A percentile compares a stretch with the other conserved stretches of the same genome.
phyloP scores from a whole-genome alignment of 371 early-diverging fungal genomes.

The Mortierella sp. region DNA sequence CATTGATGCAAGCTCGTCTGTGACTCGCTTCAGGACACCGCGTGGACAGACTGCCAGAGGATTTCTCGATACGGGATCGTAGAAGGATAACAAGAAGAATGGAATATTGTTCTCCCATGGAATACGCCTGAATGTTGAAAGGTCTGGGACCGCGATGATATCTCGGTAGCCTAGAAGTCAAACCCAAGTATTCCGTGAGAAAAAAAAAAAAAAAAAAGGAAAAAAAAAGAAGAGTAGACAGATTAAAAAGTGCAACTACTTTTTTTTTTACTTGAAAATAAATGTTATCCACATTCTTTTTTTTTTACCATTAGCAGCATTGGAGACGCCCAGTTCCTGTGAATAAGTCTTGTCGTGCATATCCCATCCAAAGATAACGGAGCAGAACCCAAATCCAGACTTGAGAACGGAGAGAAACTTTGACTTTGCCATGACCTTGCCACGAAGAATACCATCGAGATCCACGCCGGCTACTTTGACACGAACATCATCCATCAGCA shows the following conservation, averaged over 20 bases:
- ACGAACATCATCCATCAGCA: slow-evolving; percentile 61
- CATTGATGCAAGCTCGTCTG: slow-evolving; percentile 53
- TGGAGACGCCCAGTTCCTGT: slow-evolving; percentile 46
- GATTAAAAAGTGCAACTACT: no score
- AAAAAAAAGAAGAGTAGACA: background rate
- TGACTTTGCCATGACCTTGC: slow-evolving; percentile 77
- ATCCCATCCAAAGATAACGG: slow-evolving; percentile 91
- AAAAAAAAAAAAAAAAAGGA: slow-evolving; percentile 20
- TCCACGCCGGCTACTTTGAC: slow-evolving; percentile 79
- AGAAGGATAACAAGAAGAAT: slow-evolving; percentile 79
- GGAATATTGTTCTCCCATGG: slow-evolving; percentile 86
- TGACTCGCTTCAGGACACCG: slow-evolving; percentile 67
- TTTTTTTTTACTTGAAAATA: no score
- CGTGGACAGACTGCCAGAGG: slow-evolving; percentile 80
- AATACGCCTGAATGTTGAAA: slow-evolving; percentile 74
- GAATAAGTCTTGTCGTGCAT: slow-evolving; percentile 70
- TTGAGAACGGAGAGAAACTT: slow-evolving; percentile 77
- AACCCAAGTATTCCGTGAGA: background rate
- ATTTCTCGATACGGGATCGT: slow-evolving; percentile 65
- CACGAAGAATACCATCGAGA: slow-evolving; percentile 83
- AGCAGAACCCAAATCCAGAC: slow-evolving; percentile 87
- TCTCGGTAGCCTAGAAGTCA: slow-evolving; percentile 67
- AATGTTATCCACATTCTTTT: slow-evolving; percentile 37
- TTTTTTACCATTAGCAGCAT: slow-evolving; percentile 50
- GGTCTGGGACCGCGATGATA: slow-evolving; percentile 78